Conservation (phyloP, 371 early-diverging fungal genomes). For the Chytridium lagenaria region DNA sequence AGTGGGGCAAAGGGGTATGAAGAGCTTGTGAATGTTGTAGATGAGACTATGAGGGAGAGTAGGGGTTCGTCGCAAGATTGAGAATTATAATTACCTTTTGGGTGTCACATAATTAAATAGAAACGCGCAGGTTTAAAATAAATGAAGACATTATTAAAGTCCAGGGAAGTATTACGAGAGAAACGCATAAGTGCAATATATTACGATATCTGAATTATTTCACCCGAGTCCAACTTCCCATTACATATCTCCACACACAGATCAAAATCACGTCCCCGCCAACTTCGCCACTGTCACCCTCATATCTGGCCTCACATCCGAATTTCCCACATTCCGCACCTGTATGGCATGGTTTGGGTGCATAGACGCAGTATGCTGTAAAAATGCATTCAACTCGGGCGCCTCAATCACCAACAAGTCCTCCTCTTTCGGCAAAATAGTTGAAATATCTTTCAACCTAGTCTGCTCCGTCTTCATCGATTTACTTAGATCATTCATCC, state of each 20-base stretch:
- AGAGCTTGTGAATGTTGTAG: neutral
- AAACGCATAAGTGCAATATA: too few relatives aligned
- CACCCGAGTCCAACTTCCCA: too few relatives aligned
- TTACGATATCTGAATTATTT: too few relatives aligned
- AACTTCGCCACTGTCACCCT: slow-evolving; percentile 16
- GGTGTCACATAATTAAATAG: too few relatives aligned
- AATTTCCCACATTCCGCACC: slow-evolving; percentile 1
- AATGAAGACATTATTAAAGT: too few relatives aligned
- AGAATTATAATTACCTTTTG: too few relatives aligned
- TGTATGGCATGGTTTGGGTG: neutral
- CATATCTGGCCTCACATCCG: slow-evolving; percentile 15
- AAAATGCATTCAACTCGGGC: slow-evolving; percentile 19
- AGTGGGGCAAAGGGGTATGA: neutral
- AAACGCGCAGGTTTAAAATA: too few relatives aligned
- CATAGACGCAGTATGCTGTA: slow-evolving; percentile 4
- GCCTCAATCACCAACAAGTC: slow-evolving; percentile 32
- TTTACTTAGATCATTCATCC: slow-evolving; percentile 41
- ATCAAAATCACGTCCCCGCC: neutral
- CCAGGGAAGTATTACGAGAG: too few relatives aligned
- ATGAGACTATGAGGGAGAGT: neutral
- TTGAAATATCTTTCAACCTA: slow-evolving; percentile 40
- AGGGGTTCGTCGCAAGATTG: too few relatives aligned
- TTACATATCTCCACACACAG: neutral
- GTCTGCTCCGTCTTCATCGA: slow-evolving; percentile 39
- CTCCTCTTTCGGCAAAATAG: slow-evolving; percentile 43